phyloP scores from a whole-genome alignment of 192 early-diverging fungal species.

The Borealophlyctis nickersoniae region DNA sequence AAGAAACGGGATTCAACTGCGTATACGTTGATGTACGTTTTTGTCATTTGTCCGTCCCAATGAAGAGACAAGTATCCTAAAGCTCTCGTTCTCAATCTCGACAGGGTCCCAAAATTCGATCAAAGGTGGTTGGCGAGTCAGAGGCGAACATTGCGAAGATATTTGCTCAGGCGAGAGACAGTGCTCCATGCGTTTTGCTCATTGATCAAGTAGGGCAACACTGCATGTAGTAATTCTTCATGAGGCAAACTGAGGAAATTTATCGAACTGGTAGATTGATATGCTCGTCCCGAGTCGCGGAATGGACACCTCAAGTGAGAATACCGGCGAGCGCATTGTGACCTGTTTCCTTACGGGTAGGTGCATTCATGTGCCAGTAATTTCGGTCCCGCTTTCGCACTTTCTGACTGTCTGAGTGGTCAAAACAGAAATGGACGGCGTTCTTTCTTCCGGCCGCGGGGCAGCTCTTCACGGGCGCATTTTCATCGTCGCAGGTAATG shows the following conservation, averaged over 20 bases:
- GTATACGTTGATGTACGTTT: constrained; percentile 72
- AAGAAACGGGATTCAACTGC: constrained; percentile 75
- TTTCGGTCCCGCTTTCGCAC: constrained; percentile 10
- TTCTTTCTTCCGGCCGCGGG: constrained; percentile 42
- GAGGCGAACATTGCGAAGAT: constrained; percentile 80
- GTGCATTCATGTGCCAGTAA: background rate
- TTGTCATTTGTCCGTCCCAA: background rate
- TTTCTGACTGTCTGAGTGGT: background rate
- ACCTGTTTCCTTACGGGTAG: constrained; percentile 77
- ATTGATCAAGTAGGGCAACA: constrained; percentile 74
- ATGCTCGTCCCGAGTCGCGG: constrained; percentile 74
- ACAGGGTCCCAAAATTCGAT: constrained; percentile 76
- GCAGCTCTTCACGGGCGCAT: constrained; percentile 24
- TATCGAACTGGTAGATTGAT: constrained; percentile 62
- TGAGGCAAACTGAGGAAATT: background rate
- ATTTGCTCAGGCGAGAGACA: constrained; percentile 78
- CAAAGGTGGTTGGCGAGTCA: constrained; percentile 91
- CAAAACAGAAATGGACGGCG: constrained; percentile 76
- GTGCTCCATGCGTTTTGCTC: constrained; percentile 84
- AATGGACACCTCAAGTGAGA: constrained; percentile 67
- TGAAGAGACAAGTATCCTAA: background rate
- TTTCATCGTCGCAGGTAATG: constrained; percentile 43
- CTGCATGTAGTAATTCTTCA: background rate
- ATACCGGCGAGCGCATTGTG: constrained; percentile 83
- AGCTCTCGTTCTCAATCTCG: background rate